These are phyloP conservation scores for Willaertia magna DNA, from an alignment of 208 protist species.

Conservation along the genomic window DNA sequence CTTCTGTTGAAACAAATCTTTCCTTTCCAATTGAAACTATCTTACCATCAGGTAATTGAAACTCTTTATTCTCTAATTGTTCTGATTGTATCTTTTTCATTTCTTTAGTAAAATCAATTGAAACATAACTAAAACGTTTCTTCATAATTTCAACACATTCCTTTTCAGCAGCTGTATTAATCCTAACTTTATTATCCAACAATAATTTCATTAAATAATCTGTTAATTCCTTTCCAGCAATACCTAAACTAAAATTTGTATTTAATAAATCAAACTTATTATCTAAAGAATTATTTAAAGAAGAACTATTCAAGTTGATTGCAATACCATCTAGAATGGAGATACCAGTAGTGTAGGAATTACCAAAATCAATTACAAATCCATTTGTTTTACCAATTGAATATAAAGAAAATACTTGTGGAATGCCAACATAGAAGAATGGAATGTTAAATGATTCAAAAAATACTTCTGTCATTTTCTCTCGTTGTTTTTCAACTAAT, in stretches of 20 bases:
- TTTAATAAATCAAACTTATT: too few species aligned
- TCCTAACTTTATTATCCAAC: constrained; percentile 5
- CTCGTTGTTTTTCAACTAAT: neutral
- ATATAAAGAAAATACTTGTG: constrained; percentile 7
- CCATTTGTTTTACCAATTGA: constrained; percentile 7
- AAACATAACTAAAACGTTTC: constrained; percentile 41
- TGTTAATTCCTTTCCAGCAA: constrained; percentile 80
- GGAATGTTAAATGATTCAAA: constrained; percentile 4
- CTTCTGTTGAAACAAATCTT: constrained; percentile 81
- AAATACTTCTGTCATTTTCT: constrained; percentile 5
- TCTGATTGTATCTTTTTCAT: neutral
- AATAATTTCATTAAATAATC: constrained; percentile 73
- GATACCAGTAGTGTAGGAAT: neutral
- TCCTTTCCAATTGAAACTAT: constrained; percentile 67
- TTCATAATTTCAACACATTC: constrained; percentile 31
- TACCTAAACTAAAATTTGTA: neutral
- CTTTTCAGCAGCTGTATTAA: constrained; percentile 35
- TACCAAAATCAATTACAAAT: neutral
- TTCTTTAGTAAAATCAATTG: constrained; percentile 42
- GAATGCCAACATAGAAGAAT: constrained; percentile 10
- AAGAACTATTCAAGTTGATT: neutral
- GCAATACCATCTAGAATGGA: neutral
- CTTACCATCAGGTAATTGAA: constrained; percentile 43
- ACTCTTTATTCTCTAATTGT: neutral
- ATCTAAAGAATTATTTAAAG: too few species aligned